Conservation (phyloP, 2,329 filamentous ascomycete genomes). For the Neodidymelliopsis sp. region DNA sequence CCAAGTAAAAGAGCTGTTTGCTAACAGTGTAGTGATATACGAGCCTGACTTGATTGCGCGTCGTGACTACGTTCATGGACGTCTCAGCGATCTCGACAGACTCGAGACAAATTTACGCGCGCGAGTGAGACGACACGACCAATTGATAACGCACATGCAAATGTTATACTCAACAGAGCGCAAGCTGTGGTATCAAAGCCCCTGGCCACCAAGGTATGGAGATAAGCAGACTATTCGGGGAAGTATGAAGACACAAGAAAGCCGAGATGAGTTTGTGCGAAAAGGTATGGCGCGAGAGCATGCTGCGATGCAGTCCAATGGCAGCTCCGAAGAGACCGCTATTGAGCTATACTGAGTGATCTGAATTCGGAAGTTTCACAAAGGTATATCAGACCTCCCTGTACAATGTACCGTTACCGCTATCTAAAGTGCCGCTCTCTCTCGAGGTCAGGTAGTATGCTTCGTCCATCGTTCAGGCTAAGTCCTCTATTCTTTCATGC, state of each 20-base stretch:
- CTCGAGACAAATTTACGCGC: slow-evolving; percentile 15
- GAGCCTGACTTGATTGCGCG: slow-evolving; percentile 32
- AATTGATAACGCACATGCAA: slow-evolving; percentile 30
- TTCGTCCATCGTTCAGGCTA: too few species aligned
- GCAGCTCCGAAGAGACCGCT: slow-evolving; percentile 3
- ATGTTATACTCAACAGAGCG: neutral
- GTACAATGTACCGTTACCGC: too few species aligned
- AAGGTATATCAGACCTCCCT: too few species aligned
- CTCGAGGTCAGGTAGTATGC: too few species aligned
- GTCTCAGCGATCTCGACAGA: slow-evolving; percentile 18
- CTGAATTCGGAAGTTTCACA: too few species aligned
- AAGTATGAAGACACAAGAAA: slow-evolving; percentile 29
- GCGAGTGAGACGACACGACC: slow-evolving; percentile 28
- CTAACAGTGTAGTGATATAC: slow-evolving; percentile 29
- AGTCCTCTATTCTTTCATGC: slow-evolving; percentile 51
- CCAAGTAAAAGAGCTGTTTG: rapidly evolving
- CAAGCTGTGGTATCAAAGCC: slow-evolving; percentile 10
- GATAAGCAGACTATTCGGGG: slow-evolving; percentile 3
- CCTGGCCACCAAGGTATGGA: neutral
- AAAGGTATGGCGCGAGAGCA: slow-evolving; percentile 28
- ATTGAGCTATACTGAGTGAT: slow-evolving; percentile 4
- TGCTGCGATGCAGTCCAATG: slow-evolving; percentile 22
- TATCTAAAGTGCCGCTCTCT: too few species aligned
- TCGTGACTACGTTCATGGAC: slow-evolving; percentile 23
- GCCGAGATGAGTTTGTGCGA: slow-evolving; percentile 27